phyloP scores from a whole-genome alignment of 345 rosid genomes.

The Hibiscus trionum region DNA sequence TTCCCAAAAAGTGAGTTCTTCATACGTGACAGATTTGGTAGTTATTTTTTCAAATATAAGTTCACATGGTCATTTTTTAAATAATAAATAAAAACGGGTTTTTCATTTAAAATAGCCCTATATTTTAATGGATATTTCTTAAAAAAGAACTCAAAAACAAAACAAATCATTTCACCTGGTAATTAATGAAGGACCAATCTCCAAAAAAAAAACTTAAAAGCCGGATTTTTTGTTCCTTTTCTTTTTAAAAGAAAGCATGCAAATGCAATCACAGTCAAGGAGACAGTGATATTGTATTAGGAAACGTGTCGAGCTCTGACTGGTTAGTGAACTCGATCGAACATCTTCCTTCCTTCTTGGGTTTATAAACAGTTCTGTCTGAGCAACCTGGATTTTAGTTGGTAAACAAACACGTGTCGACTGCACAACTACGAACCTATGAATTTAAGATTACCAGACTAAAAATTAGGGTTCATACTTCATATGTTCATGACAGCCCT shows the following conservation, averaged over 20 bases:
- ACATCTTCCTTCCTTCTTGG: not conserved
- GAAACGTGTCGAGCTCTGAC: not conserved
- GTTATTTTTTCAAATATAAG: too few species aligned
- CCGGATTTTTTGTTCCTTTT: not conserved
- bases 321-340: not conserved
- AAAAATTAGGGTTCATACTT: not conserved
- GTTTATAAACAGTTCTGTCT: not conserved
- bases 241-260: not conserved
- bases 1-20: too few species aligned
- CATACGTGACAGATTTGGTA: too few species aligned
- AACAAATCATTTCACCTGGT: not conserved
- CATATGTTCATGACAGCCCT: not conserved
- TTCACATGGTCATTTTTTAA: too few species aligned
- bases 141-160: not conserved
- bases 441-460: not conserved
- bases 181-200: not conserved
- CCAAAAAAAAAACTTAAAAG: too few species aligned
- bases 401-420: not conserved
- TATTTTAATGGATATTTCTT: too few species aligned
- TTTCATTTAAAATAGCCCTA: too few species aligned
- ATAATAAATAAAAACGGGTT: too few species aligned
- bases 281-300: not conserved
- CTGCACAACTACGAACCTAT: not conserved
- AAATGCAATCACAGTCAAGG: conserved; percentile 2
- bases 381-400: not conserved